Conservation (phyloP, 2,329 filamentous ascomycete species). For the Colletotrichum neosansevieriae region DNA sequence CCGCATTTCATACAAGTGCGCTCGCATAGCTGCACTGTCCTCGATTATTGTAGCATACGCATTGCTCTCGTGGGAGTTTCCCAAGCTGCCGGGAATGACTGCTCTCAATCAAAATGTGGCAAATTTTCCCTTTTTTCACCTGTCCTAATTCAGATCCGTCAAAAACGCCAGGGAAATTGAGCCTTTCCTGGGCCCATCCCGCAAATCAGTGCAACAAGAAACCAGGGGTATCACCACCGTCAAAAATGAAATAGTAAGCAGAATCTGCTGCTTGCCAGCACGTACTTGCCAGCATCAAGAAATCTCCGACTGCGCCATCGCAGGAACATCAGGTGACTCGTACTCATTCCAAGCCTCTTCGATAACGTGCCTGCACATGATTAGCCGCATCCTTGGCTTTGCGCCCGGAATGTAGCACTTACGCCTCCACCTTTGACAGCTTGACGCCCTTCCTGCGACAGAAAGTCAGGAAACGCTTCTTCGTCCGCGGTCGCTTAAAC, state of each 20-base stretch:
- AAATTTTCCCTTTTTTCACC: no score
- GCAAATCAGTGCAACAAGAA: not conserved
- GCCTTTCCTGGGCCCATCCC: no score
- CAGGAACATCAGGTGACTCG: slow-evolving; percentile 34
- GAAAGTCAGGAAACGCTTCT: slow-evolving; percentile 64
- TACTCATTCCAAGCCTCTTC: slow-evolving; percentile 58
- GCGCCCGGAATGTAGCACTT: slow-evolving; percentile 43
- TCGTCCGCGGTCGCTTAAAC: slow-evolving; percentile 66
- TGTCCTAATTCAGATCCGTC: no score
- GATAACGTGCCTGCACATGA: slow-evolving; percentile 43
- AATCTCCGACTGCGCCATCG: slow-evolving; percentile 33
- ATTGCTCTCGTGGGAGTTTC: no score
- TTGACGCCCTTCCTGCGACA: slow-evolving; percentile 57
- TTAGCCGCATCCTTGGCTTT: not conserved
- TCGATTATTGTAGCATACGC: no score
- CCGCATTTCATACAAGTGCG: no score
- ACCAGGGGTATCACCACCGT: slow-evolving; percentile 34
- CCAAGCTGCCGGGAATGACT: no score
- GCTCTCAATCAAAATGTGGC: no score
- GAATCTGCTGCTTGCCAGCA: not conserved
- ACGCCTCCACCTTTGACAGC: slow-evolving; percentile 56
- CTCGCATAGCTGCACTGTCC: no score
- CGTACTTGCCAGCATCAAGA: not conserved
- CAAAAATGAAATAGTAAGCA: slow-evolving; percentile 10
- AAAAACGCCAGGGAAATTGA: no score